phyloP scores from a whole-genome alignment of 169 alveolate species.

The Nephromyces sp. region DNA sequence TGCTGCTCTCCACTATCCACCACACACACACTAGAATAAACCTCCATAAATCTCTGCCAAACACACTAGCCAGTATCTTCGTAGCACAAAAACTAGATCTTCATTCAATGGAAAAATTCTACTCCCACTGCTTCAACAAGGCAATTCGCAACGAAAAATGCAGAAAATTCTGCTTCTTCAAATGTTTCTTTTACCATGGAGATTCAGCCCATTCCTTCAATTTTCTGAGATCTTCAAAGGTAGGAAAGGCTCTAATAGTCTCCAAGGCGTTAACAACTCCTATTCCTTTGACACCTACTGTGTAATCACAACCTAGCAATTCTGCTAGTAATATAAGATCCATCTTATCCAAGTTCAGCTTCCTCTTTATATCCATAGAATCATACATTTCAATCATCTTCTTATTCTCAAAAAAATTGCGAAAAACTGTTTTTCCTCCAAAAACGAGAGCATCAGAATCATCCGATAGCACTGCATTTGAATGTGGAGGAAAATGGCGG shows the following conservation, averaged over 20 bases:
- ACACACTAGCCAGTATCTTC: background rate
- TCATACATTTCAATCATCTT: constrained; percentile 68
- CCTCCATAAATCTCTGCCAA: too few relatives aligned
- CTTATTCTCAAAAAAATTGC: constrained; percentile 65
- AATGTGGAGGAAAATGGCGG: constrained; percentile 40
- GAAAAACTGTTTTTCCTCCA: constrained; percentile 76
- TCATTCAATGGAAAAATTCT: background rate
- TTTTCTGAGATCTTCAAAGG: constrained; percentile 5
- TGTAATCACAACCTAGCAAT: constrained; percentile 86
- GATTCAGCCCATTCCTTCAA: background rate
- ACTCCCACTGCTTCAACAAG: background rate
- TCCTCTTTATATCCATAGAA: constrained; percentile 42
- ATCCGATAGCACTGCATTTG: constrained; percentile 84
- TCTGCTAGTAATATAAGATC: constrained; percentile 76
- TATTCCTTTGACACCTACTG: constrained; percentile 86
- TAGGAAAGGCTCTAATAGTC: constrained; percentile 62
- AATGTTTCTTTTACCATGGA: background rate
- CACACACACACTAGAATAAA: too few relatives aligned
- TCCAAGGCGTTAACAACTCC: constrained; percentile 92
- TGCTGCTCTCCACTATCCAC: too few relatives aligned
- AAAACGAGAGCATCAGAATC: constrained; percentile 85
- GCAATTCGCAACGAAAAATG: background rate
- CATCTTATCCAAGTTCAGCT: constrained; percentile 67
- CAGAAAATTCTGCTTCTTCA: background rate
- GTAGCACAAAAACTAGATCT: background rate